Evolutionary conservation across 345 rosid species (phyloP).

Genomic region (Eucalyptus curtisii): DNA sequence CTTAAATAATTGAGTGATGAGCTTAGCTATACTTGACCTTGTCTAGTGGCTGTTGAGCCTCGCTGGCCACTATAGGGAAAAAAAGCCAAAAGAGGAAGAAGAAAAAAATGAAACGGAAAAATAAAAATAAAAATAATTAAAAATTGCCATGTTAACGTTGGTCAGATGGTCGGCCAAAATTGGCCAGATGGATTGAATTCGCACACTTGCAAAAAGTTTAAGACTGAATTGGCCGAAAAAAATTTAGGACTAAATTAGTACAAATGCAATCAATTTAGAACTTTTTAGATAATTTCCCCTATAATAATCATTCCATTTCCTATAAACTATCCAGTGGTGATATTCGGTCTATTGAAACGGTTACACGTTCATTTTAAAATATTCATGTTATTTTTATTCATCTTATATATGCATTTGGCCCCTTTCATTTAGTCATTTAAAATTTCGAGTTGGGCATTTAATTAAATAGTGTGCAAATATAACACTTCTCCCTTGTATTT

Average conservation of each 20-base stretch:
- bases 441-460: neutral
- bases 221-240: too few species aligned
- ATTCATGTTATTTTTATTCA: neutral
- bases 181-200: too few species aligned
- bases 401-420: neutral
- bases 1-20: neutral
- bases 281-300: neutral
- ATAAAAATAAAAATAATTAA: too few species aligned
- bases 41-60: too few species aligned
- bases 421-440: neutral
- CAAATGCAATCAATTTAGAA: too few species aligned
- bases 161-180: too few species aligned
- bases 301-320: neutral
- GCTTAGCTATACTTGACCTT: neutral
- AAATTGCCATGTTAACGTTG: too few species aligned
- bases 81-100: too few species aligned
- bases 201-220: too few species aligned
- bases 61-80: too few species aligned
- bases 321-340: neutral
- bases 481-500: neutral
- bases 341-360: rapidly evolving
- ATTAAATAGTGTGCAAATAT: neutral
- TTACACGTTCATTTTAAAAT: neutral
- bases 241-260: too few species aligned
- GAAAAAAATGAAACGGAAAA: too few species aligned